phyloP scores from a whole-genome alignment of 2,329 filamentous ascomycete species.

The Xylaria hypoxylon region DNA sequence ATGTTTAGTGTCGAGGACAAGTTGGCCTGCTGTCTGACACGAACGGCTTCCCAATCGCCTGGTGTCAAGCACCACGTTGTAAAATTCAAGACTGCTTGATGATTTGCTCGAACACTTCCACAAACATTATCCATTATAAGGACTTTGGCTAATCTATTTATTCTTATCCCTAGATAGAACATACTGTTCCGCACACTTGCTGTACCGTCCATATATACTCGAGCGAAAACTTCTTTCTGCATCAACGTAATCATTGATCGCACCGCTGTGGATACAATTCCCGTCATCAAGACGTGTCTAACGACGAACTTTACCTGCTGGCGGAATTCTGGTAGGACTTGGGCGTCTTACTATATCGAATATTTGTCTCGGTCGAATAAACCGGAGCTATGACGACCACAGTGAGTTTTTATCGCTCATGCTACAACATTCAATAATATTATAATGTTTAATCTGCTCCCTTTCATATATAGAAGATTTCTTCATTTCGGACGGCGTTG shows the following conservation, averaged over 20 bases:
- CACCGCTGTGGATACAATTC: not conserved
- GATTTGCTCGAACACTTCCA: not conserved
- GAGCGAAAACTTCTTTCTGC: conserved; percentile 13
- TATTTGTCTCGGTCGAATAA: conserved; percentile 10
- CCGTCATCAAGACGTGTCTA: not conserved
- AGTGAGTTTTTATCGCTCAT: conserved; percentile 41
- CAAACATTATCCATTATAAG: not conserved
- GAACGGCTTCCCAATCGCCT: conserved; percentile 24
- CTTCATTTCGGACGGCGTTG: not conserved
- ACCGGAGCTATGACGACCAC: conserved; percentile 45
- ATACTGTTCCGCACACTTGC: conserved; percentile 26
- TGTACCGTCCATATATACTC: conserved; percentile 39
- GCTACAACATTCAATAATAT: not conserved
- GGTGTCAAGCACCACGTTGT: not conserved
- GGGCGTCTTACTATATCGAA: not conserved
- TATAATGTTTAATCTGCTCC: not conserved
- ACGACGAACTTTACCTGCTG: not conserved
- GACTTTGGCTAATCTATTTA: conserved; percentile 15
- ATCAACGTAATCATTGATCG: conserved; percentile 9
- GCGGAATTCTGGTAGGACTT: not conserved
- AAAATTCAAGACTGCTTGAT: not conserved
- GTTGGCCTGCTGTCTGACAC: conserved; percentile 3
- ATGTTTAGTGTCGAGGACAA: conserved; percentile 3
- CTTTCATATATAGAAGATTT: not conserved
- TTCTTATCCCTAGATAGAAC: conserved; percentile 24